Evolutionary conservation across 768 basidiomycete species (phyloP), one percentile per base, ranked within the genome.

Genomic region (Amylocystis lapponica): DNA sequence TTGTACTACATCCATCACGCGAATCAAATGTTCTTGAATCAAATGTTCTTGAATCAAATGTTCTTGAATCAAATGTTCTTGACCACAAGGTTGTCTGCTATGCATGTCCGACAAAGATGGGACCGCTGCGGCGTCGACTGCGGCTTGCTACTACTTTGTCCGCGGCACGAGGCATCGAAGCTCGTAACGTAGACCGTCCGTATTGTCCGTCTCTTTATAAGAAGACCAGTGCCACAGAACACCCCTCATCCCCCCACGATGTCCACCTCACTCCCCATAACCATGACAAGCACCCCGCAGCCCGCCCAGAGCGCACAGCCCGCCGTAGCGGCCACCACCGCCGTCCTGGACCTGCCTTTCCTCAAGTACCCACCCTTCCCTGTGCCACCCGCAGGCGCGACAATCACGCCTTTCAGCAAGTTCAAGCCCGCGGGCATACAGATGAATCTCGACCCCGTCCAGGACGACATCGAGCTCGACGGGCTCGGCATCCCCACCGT

Each of bases 401-500:
- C 57, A 1, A 72, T 84, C 56, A 63, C 73, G 47, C 66, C 80
- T 0, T 85, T 81, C 71, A 69, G 63, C 27, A 52, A 67, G 12
- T 85, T 81, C 66, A 69, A 68, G 51, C 74, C 80, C 5, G 54
- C 57, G 34, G 83, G 83, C 7, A 81, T 84, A 49, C 68, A 70
- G 46, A 66, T 78, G 43, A 70, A 70, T 43, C 58, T 65, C n/a
- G 69, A 69, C 27, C 27, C 49, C 1, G 46, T 60, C 3, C 67
- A 71, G 9, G 76, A 72, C n/a, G 32, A 39, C 6, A 58, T 64
- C 25, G 86, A 90, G 61, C 62, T 76, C 38, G 87, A 91, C 55
- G 76, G 72, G 0, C 57, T 75, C 1, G 85, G 82, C 9, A 75
- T 87, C 40, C 78, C 80, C 0, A 89, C 88, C 11, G 64, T 88